Conservation (phyloP, 495 filamentous ascomycete genomes). For the Hypoxylon subgilvum region DNA sequence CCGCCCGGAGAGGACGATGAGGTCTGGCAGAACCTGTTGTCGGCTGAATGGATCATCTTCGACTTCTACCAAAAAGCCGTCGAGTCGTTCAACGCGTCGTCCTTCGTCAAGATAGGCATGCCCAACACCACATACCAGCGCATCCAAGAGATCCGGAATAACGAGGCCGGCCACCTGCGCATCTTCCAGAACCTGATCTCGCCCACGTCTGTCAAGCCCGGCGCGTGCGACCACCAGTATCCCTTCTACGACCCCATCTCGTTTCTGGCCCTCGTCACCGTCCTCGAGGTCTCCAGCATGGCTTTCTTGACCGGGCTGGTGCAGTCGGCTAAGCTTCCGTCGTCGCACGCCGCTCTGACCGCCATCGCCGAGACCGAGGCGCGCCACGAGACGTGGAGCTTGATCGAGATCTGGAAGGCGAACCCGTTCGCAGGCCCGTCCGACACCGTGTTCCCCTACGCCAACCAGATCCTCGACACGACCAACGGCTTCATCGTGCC, state of each 20-base stretch:
- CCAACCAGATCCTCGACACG: conserved; percentile 59
- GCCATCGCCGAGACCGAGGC: conserved; percentile 58
- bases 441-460: conserved; percentile 61
- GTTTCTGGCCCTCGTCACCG: conserved; percentile 54
- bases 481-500: conserved; percentile 58
- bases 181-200: conserved; percentile 63
- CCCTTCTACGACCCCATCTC: conserved; percentile 46
- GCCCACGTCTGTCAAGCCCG: conserved; percentile 58
- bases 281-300: conserved; percentile 61
- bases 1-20: conserved; percentile 52
- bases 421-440: conserved; percentile 57
- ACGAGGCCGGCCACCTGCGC: conserved; percentile 62
- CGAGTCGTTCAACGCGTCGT: conserved; percentile 49
- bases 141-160: conserved; percentile 61
- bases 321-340: conserved; percentile 46
- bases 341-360: conserved; percentile 52
- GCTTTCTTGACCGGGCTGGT: conserved; percentile 59
- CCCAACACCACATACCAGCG: conserved; percentile 56
- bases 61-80: conserved; percentile 60
- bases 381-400: conserved; percentile 57
- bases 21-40: conserved; percentile 60
- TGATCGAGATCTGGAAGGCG: conserved; percentile 58
- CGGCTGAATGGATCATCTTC: conserved; percentile 63
- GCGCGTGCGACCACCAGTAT: conserved; percentile 56
- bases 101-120: conserved; percentile 51